Evolutionary conservation across 2,329 filamentous ascomycete genomes (phyloP).

Genomic region (Colletotrichum tabaci): DNA sequence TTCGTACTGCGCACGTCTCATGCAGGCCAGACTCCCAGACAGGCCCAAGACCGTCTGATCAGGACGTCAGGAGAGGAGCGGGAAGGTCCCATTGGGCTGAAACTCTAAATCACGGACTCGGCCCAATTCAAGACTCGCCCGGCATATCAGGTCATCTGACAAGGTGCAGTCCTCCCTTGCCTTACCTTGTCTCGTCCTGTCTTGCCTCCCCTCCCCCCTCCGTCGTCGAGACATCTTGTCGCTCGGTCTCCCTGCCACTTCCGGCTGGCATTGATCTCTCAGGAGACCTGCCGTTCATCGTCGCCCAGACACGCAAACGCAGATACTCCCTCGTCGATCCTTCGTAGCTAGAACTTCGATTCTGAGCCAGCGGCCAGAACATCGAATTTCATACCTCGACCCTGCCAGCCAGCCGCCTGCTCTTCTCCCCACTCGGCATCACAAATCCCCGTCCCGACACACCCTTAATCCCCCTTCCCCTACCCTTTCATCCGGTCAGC

Average conservation of each 20-base stretch:
- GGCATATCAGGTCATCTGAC: constrained; percentile 39
- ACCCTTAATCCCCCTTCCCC: neutral
- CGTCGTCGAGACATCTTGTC: constrained; percentile 1
- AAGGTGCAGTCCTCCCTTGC: constrained; percentile 20
- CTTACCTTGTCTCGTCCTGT: constrained; percentile 31
- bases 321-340: neutral
- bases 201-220: constrained; percentile 20
- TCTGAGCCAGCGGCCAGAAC: neutral
- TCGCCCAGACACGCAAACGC: neutral
- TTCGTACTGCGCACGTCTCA: constrained; percentile 7
- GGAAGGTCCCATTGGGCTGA: constrained; percentile 38
- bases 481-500: neutral
- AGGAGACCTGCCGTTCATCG: neutral
- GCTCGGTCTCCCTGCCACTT: neutral
- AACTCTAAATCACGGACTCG: constrained; percentile 37
- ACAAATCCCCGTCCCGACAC: neutral
- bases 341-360: neutral
- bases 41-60: constrained; percentile 18
- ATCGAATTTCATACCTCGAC: neutral
- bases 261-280: neutral
- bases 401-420: neutral
- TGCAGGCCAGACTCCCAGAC: constrained; percentile 15
- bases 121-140: constrained; percentile 30
- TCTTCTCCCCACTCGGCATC: neutral
- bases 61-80: constrained; percentile 20